Evolutionary conservation across 148 eudicot genomes (phyloP).

Genomic region (Rhododendron molle): DNA sequence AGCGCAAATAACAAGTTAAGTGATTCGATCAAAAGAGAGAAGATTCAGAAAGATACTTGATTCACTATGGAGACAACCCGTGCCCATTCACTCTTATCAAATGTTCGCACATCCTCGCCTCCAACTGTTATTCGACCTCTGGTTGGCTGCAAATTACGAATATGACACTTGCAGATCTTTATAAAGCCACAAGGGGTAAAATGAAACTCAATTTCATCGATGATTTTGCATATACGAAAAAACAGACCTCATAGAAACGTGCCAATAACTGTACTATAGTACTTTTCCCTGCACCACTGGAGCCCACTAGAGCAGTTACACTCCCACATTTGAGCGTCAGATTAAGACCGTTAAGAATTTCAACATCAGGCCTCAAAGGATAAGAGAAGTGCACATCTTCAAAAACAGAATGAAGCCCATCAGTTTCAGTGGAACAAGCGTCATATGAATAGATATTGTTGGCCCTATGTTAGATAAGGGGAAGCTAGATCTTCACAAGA

Average conservation of each 20-base stretch:
- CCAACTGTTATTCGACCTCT: constrained; percentile 79
- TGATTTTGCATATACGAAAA: neutral
- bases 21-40: neutral
- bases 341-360: constrained; percentile 68
- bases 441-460: neutral
- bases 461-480: neutral
- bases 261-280: constrained; percentile 93
- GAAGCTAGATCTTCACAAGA: neutral
- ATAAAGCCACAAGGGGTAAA: neutral
- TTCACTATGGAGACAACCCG: constrained; percentile 87
- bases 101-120: constrained; percentile 87
- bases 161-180: constrained; percentile 7
- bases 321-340: constrained; percentile 76
- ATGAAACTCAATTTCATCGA: neutral
- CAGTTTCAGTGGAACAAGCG: neutral
- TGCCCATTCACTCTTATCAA: constrained; percentile 99
- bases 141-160: constrained; percentile 61
- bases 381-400: constrained; percentile 92
- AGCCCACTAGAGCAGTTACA: constrained; percentile 91
- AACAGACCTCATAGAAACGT: constrained; percentile 86
- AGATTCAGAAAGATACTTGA: constrained; percentile 43
- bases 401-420: constrained; percentile 1
- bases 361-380: constrained; percentile 92
- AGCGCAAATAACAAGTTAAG: neutral
- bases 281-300: constrained; percentile 99